phyloP scores from a whole-genome alignment of 2,329 filamentous ascomycete species.

The Colletotrichum sp. region DNA sequence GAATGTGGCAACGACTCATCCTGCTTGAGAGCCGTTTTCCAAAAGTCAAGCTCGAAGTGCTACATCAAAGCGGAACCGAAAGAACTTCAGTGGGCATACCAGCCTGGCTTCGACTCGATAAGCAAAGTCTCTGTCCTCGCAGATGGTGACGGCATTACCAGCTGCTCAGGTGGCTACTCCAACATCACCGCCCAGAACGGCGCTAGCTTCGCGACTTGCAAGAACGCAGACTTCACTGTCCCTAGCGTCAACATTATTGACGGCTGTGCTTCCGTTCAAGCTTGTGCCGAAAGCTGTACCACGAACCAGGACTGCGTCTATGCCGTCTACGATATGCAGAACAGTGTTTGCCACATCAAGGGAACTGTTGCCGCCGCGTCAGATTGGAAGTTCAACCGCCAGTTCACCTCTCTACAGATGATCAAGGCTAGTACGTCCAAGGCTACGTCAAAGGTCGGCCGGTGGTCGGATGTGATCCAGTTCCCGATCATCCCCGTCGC shows the following conservation, averaged over 20 bases:
- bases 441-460: slow-evolving; percentile 18
- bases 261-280: slow-evolving; percentile 8
- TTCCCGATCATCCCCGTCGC: slow-evolving; percentile 31
- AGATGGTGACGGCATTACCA: background rate
- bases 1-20: background rate
- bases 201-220: background rate
- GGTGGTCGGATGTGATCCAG: slow-evolving; percentile 28
- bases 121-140: background rate
- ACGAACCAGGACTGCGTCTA: slow-evolving; percentile 12
- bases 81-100: background rate
- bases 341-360: slow-evolving; percentile 26
- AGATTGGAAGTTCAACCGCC: slow-evolving; percentile 21
- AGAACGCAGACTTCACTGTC: slow-evolving; percentile 16
- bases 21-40: background rate
- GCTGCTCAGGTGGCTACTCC: background rate
- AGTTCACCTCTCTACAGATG: slow-evolving; percentile 26
- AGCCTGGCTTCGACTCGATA: background rate
- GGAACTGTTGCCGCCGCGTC: slow-evolving; percentile 2
- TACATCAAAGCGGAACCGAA: background rate
- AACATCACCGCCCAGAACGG: background rate
- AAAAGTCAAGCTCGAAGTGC: background rate
- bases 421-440: slow-evolving; percentile 19
- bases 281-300: slow-evolving; percentile 19
- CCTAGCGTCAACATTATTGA: slow-evolving; percentile 3
- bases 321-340: slow-evolving; percentile 23